Conservation (phyloP, 768 basidiomycete genomes). For the Podaxis sp. region DNA sequence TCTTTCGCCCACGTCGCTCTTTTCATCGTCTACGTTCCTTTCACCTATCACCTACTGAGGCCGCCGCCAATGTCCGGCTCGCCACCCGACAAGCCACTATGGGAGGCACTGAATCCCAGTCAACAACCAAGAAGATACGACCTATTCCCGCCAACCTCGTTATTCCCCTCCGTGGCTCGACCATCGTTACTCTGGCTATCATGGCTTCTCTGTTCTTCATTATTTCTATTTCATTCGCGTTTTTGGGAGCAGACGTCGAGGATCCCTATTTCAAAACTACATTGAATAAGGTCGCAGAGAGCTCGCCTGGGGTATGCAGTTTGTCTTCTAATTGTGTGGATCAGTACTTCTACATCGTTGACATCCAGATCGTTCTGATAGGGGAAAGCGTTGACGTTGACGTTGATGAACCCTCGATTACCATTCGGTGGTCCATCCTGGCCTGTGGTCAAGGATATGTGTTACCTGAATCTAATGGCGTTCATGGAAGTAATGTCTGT, state of each 20-base stretch:
- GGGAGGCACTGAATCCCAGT: constrained; percentile 25
- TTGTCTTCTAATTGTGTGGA: background rate
- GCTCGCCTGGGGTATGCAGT: constrained; percentile 44
- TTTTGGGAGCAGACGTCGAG: constrained; percentile 44
- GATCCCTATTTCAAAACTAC: constrained; percentile 38
- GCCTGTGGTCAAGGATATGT: constrained; percentile 48
- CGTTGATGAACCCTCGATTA: constrained; percentile 55
- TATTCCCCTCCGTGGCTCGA: constrained; percentile 30
- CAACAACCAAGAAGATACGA: background rate
- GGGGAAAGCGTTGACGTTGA: constrained; percentile 61
- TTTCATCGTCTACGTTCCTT: constrained; percentile 44
- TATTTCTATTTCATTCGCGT: constrained; percentile 45
- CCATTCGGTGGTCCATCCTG: constrained; percentile 55
- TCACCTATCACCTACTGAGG: constrained; percentile 34
- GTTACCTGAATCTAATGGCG: constrained; percentile 44
- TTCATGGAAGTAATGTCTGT: constrained; percentile 44
- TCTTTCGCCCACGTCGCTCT: constrained; percentile 33
- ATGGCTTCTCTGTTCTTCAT: constrained; percentile 50
- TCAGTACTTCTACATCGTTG: too few relatives aligned
- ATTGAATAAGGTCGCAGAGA: constrained; percentile 39
- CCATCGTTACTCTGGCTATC: constrained; percentile 36
- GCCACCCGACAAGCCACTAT: constrained; percentile 23
- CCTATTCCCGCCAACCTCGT: constrained; percentile 21
- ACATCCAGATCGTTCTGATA: constrained; percentile 47
- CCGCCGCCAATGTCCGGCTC: constrained; percentile 7